A percentile compares a stretch with the other conserved stretches of the same genome.
phyloP scores from a whole-genome alignment of 169 alveolate species.

The Miamiensis avidus region DNA sequence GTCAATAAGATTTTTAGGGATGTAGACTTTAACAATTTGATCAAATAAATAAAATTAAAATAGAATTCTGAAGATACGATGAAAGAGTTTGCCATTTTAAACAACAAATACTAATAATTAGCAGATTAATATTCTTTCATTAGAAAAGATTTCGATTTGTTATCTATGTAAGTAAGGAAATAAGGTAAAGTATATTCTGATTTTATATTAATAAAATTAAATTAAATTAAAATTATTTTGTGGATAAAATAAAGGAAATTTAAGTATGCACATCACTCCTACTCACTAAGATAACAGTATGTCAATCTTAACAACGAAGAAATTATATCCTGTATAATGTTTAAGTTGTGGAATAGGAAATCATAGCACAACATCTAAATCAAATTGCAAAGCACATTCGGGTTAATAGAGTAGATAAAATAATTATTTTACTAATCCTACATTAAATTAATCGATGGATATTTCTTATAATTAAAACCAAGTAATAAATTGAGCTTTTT shows the following conservation, averaged over 20 bases:
- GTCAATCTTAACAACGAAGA: slow-evolving; percentile 22
- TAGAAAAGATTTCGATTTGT: slow-evolving; percentile 35
- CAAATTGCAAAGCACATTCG: too few relatives aligned
- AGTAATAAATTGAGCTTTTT: too few relatives aligned
- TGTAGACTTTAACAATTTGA: slow-evolving; percentile 30
- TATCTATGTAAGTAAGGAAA: slow-evolving; percentile 29
- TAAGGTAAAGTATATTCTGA: too few relatives aligned
- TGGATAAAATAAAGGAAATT: neutral
- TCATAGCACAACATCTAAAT: too few relatives aligned
- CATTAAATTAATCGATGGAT: too few relatives aligned
- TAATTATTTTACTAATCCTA: too few relatives aligned
- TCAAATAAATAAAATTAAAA: slow-evolving; percentile 27
- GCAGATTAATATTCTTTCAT: slow-evolving; percentile 12
- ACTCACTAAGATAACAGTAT: slow-evolving; percentile 1
- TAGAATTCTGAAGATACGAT: slow-evolving; percentile 30
- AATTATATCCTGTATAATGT: slow-evolving; percentile 35
- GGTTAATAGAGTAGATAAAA: too few relatives aligned
- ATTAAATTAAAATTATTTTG: slow-evolving; percentile 1
- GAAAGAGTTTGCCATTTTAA: slow-evolving; percentile 25
- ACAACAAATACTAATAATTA: slow-evolving; percentile 13
- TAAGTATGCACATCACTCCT: neutral
- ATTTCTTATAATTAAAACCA: too few relatives aligned
- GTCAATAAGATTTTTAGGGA: slow-evolving; percentile 40
- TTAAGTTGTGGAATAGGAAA: slow-evolving; percentile 32
- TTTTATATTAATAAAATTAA: too few relatives aligned